A percentile compares a stretch with the other conserved stretches of the same genome.
Evolutionary conservation across 1,139 yeast species (phyloP).

Genomic region (Yamadazyma atmosphaerica): DNA sequence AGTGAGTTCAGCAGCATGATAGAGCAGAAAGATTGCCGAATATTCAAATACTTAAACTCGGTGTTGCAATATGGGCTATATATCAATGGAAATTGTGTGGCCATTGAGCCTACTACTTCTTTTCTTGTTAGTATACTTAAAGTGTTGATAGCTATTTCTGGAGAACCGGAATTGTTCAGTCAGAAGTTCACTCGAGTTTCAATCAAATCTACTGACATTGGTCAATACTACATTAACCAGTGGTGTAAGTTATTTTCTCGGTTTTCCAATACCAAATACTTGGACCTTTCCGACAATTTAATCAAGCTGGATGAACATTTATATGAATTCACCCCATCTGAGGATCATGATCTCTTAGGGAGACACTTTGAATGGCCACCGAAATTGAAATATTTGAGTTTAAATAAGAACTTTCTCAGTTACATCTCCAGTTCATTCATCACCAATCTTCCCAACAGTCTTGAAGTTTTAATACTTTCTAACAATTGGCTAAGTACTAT

Average conservation of each 20-base stretch:
- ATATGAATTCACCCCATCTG: conserved; percentile 5
- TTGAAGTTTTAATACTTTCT: conserved; percentile 23
- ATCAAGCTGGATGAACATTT: conserved; percentile 25
- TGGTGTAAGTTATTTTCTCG: conserved; percentile 35
- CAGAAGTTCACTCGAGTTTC: conserved; percentile 25
- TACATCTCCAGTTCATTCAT: conserved; percentile 23
- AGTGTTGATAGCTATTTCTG: conserved; percentile 24
- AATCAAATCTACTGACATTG: conserved; percentile 38
- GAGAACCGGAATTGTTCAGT: conserved; percentile 11
- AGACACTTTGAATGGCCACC: conserved; percentile 31
- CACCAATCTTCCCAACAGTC: conserved; percentile 26
- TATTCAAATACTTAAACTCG: conserved; percentile 18
- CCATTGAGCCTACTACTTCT: conserved; percentile 30
- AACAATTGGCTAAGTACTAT: conserved; percentile 17
- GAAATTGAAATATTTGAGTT: conserved; percentile 20
- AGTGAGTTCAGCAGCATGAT: conserved; percentile 24
- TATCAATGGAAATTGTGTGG: conserved; percentile 29
- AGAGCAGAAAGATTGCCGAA: conserved; percentile 14
- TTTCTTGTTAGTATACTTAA: conserved; percentile 28
- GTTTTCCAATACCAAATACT: conserved; percentile 21
- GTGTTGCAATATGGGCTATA: conserved; percentile 24
- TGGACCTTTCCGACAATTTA: conserved; percentile 31
- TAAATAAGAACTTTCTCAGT: conserved; percentile 28
- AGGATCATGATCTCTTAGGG: conserved; percentile 23
- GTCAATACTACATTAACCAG: conserved; percentile 29